phyloP scores from a whole-genome alignment of 495 filamentous ascomycete species.

The Aspergillus funiculosus region DNA sequence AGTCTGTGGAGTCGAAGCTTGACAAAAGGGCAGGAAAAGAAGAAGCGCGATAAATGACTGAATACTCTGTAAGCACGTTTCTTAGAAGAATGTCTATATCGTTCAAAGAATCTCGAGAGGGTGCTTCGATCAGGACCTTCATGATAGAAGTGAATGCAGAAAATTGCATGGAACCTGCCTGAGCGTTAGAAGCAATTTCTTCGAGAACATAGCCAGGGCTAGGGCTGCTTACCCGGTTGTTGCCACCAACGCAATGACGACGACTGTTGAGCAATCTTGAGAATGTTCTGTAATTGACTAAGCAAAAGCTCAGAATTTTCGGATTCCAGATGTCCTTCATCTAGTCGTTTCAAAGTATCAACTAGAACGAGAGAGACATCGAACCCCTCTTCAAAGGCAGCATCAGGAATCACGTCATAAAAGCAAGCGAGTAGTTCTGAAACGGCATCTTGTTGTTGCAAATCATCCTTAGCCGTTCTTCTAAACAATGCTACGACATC shows the following conservation, averaged over 20 bases:
- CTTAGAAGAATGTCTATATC: conserved; percentile 31
- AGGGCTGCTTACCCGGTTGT: conserved; percentile 44
- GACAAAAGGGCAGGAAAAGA: conserved; percentile 36
- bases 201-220: background rate
- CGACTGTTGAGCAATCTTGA: conserved; percentile 70
- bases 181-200: background rate
- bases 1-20: conserved; percentile 41
- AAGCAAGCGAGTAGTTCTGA: conserved; percentile 69
- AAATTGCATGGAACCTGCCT: conserved; percentile 38
- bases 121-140: conserved; percentile 34
- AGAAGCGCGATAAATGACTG: conserved; percentile 28
- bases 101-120: conserved; percentile 31
- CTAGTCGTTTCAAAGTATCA: conserved; percentile 51
- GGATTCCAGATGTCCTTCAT: conserved; percentile 29
- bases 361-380: conserved; percentile 76
- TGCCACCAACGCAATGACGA: conserved; percentile 80
- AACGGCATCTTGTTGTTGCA: conserved; percentile 71
- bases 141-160: conserved; percentile 45
- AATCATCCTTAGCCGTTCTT: conserved; percentile 57
- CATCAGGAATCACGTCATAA: conserved; percentile 73
- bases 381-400: conserved; percentile 75
- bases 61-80: conserved; percentile 33
- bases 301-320: conserved; percentile 49
- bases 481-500: conserved; percentile 66
- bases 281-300: conserved; percentile 67